Evolutionary conservation across 2,329 filamentous ascomycete genomes (phyloP), one percentile per base, ranked within the genome.

Genomic region (Keithomyces neogunnii): DNA sequence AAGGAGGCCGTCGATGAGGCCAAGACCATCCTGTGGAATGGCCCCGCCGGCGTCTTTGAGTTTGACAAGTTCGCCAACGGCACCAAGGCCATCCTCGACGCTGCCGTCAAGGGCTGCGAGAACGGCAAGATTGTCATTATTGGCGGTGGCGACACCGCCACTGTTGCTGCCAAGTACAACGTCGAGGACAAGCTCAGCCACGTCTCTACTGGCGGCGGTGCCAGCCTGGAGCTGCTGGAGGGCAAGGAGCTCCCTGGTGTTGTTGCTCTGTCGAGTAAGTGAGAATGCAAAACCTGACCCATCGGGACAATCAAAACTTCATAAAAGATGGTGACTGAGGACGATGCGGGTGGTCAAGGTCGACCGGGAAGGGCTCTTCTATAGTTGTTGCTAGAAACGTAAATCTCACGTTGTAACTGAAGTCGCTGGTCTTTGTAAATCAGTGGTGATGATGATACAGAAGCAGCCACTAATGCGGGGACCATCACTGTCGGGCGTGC

Each of bases 11-110:
- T 99, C 61, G 78, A 79, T 59, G 84, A 92, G 64, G 83, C 92
- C 59, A 84, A 96, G 81, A 99, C 93, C 52, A 96, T 99, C 70
- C 87, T 99, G 57, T 99, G 93, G 93, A 99, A 99, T 78, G 93
- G 93, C 51, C 93, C 93, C 51, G 85, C 92, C 13, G 93, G 93
- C 71, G 93, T 99, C 61, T 99, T 99, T 64, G 93, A 99, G 81
- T 87, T 97, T 66, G 89, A 96, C 56, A 86, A 88, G 68, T 99
- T 99, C 70, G 89, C 91, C 65, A 85, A 78, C 56, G 93, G 89
- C 62, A 99, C 93, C 66, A 95, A 96, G 82, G 80, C 83, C 56
- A 96, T 89, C 47, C 84, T 99, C 61, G 88, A 96, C 65, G 89
- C 89, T 52, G 91, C 86, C 50, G 90, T 97, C 50, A 78, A 79